Evolutionary conservation across 2,329 filamentous ascomycete species (phyloP), one percentile per base, ranked within the genome.

Genomic region (Colletotrichum spinosum): DNA sequence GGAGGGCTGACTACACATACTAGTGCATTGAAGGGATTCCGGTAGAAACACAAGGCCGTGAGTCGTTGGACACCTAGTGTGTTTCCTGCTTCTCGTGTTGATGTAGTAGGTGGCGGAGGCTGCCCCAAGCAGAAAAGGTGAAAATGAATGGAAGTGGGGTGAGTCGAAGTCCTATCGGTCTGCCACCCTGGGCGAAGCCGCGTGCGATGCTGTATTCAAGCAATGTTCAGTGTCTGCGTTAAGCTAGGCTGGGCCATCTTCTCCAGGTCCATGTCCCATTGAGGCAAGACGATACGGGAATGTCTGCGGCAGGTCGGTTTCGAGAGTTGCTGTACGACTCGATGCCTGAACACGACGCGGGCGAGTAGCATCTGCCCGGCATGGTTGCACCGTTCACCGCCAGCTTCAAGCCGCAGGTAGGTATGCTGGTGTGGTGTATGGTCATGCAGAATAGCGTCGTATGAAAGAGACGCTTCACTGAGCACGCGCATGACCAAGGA

Each of bases 401-500:
- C 17, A 17, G 17, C 44, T 37, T 53, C 42, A 38, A 55, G 50
- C 25, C 41, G 52, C 51, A 49, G 58, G 53, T 49, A 37, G 41
- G 17, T 44, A 42, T 54, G 45, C 52, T 12, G 25, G 44, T 10
- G 44, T 46, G 17, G 17, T 17, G 17, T 17, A 17, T 17, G 17
- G 17, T 17, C 17, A 17, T 17, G 17, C 17, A 17, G 17, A 17
- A 17, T 17, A 17, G 17, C 17, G 17, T 17, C 17, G 17, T 17
- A 17, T 17, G 17, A 17, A 17, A 52, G 52, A 56, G 48, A 63
- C 58, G 58, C 63, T 66, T 57, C n/a, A 42, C 53, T 33, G 54
- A 59, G 42, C 60, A 56, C 55, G 50, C 60, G 37, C 13, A 34
- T 58, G 55, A 57, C 53, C 55, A 34, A 68, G 64, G 67, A 70